Evolutionary conservation across 2,329 filamentous ascomycete species (phyloP).

Genomic region (Colletotrichum liaoningense): DNA sequence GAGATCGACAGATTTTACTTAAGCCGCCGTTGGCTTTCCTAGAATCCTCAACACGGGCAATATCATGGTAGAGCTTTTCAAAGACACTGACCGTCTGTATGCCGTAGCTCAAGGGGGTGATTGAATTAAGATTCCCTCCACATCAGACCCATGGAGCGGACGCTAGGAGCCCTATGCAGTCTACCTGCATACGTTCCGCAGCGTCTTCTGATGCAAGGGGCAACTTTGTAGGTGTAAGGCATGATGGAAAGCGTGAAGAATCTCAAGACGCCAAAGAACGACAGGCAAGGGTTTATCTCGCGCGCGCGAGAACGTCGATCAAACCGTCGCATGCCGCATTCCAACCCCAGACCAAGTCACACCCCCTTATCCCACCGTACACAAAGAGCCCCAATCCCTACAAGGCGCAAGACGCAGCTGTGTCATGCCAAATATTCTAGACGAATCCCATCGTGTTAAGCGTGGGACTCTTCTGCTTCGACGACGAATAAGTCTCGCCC

Average conservation of each 20-base stretch:
- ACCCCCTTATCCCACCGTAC: not conserved
- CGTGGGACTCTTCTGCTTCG: not conserved
- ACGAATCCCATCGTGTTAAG: not conserved
- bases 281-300: slow-evolving; percentile 6
- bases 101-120: not conserved
- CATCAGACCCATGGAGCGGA: not conserved
- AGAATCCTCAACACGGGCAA: not conserved
- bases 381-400: slow-evolving; percentile 2
- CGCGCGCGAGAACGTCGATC: slow-evolving; percentile 15
- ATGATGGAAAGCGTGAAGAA: not conserved
- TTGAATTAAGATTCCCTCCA: not conserved
- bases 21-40: not conserved
- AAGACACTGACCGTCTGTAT: not conserved
- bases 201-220: not conserved
- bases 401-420: not conserved
- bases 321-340: slow-evolving; percentile 9
- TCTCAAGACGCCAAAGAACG: not conserved
- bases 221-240: not conserved
- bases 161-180: not conserved
- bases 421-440: not conserved
- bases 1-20: not conserved
- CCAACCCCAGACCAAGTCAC: not conserved
- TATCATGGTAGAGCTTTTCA: no score
- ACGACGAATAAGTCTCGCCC: not conserved
- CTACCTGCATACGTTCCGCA: not conserved